Conservation (phyloP, 495 filamentous ascomycete genomes). For the Elasticomyces elasticus region DNA sequence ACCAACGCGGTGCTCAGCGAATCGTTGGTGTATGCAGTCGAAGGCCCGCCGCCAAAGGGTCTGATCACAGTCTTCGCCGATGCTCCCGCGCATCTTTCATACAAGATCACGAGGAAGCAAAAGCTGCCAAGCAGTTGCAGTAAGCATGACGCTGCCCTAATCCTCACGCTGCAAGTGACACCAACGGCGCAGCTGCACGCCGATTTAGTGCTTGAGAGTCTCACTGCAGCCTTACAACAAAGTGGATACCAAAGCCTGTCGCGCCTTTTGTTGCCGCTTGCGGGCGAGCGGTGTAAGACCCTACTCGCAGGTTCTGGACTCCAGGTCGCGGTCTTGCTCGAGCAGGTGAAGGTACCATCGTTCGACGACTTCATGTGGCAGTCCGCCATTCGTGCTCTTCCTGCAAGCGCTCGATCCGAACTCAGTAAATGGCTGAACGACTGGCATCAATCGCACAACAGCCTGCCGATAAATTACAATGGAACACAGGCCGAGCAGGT, state of each 20-base stretch:
- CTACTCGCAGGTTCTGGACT: constrained; percentile 18
- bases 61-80: constrained; percentile 61
- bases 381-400: constrained; percentile 25
- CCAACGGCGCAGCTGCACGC: constrained; percentile 59
- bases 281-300: constrained; percentile 21
- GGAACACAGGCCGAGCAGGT: constrained; percentile 6
- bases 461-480: background rate
- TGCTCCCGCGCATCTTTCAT: constrained; percentile 73
- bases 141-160: constrained; percentile 38
- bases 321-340: constrained; percentile 23
- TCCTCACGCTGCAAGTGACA: constrained; percentile 65
- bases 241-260: constrained; percentile 39
- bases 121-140: constrained; percentile 4
- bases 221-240: constrained; percentile 34
- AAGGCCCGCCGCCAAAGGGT: constrained; percentile 41
- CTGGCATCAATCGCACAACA: constrained; percentile 29
- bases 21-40: constrained; percentile 58
- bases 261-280: constrained; percentile 39
- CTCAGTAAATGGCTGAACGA: constrained; percentile 25
- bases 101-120: constrained; percentile 50
- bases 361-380: constrained; percentile 31
- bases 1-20: constrained; percentile 57
- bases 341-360: constrained; percentile 19
- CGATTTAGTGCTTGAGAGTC: constrained; percentile 35
- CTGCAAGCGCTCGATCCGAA: constrained; percentile 14